These are phyloP conservation scores for Daphne laureola DNA, from an alignment of 441 rosid species.

Conservation along the genomic window DNA sequence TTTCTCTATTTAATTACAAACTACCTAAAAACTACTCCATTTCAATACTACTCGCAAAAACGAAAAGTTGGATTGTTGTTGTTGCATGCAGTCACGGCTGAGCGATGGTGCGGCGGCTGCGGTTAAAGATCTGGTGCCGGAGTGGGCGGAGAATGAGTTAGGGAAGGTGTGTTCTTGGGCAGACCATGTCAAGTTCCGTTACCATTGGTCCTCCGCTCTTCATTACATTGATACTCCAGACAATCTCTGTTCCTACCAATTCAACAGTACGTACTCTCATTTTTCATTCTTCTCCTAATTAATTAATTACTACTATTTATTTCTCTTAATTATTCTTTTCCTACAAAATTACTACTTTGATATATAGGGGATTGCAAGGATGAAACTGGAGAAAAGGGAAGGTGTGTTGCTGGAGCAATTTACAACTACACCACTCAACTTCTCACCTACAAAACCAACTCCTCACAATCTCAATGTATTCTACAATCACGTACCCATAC, in stretches of 20 bases:
- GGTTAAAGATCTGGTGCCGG: constrained; percentile 38
- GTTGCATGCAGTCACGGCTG: constrained; percentile 33
- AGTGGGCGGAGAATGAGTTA: constrained; percentile 35
- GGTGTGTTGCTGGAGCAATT: constrained; percentile 88
- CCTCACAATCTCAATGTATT: constrained; percentile 44
- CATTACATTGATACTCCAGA: constrained; percentile 58
- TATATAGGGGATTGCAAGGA: constrained; percentile 94
- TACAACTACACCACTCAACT: constrained; percentile 89
- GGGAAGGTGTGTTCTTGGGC: constrained; percentile 50
- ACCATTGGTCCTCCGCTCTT: constrained; percentile 55
- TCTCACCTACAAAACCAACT: constrained; percentile 36
- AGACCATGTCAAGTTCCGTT: constrained; percentile 40
- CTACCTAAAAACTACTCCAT: no score
- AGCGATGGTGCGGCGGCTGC: constrained; percentile 37
- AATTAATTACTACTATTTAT: no score
- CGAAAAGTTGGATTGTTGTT: neutral
- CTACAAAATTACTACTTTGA: no score
- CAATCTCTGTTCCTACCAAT: constrained; percentile 32
- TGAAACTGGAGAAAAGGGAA: constrained; percentile 43
- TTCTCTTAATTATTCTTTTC: neutral
- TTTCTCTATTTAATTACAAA: neutral
- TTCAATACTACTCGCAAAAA: neutral
- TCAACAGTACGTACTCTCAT: constrained; percentile 24
- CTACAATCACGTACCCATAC: no score
- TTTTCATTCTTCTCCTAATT: neutral